A percentile compares a stretch with the other conserved stretches of the same genome.
Evolutionary conservation across 805 yeast species (phyloP).

Genomic region (Candida verbasci): DNA sequence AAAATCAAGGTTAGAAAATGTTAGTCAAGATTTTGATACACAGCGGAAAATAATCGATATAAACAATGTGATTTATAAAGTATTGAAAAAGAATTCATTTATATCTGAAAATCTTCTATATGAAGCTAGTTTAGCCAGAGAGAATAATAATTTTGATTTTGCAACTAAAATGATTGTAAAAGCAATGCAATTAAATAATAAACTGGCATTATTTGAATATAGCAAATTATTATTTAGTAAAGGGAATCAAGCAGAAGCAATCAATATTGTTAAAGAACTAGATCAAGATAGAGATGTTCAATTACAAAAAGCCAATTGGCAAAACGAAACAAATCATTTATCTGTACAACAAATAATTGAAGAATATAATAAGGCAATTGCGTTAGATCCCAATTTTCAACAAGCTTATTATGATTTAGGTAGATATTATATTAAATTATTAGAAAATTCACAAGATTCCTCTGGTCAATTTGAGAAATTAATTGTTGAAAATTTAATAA

Average conservation of each 20-base stretch:
- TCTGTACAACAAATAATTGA: slow-evolving; percentile 67
- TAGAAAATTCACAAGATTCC: slow-evolving; percentile 55
- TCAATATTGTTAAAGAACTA: slow-evolving; percentile 53
- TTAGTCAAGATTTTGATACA: slow-evolving; percentile 47
- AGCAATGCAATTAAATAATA: slow-evolving; percentile 43
- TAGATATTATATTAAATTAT: slow-evolving; percentile 67
- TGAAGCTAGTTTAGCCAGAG: slow-evolving; percentile 62
- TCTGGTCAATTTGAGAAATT: slow-evolving; percentile 52
- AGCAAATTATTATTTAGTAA: slow-evolving; percentile 84
- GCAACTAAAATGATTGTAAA: slow-evolving; percentile 65
- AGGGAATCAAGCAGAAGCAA: slow-evolving; percentile 83
- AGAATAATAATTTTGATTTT: slow-evolving; percentile 63
- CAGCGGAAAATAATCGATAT: slow-evolving; percentile 57
- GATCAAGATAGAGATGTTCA: slow-evolving; percentile 42
- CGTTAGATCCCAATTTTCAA: slow-evolving; percentile 59
- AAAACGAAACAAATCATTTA: slow-evolving; percentile 79
- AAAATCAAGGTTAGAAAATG: slow-evolving; percentile 25
- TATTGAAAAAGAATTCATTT: slow-evolving; percentile 30
- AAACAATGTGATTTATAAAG: slow-evolving; percentile 44
- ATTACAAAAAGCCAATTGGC: slow-evolving; percentile 81
- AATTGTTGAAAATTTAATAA: slow-evolving; percentile 52
- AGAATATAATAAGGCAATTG: slow-evolving; percentile 60
- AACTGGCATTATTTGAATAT: slow-evolving; percentile 64
- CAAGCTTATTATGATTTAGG: slow-evolving; percentile 80
- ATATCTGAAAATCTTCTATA: slow-evolving; percentile 47